A percentile compares a stretch with the other conserved stretches of the same genome.
These are phyloP conservation scores for Umbelopsis isabellina DNA, from an alignment of 192 early-diverging fungal species.

Conservation along the genomic window DNA sequence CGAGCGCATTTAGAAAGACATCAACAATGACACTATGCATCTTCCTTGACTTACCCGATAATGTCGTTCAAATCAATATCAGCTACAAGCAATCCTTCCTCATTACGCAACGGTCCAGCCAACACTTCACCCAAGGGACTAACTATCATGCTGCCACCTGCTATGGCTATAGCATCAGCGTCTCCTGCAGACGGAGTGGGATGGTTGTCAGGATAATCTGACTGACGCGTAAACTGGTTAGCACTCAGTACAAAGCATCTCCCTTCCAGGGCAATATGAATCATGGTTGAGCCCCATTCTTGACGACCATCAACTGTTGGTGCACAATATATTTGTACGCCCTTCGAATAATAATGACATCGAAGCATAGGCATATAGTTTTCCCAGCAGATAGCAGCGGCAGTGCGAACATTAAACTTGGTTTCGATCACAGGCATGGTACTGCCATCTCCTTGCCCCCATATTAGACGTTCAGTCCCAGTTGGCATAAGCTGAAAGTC, in stretches of 20 bases:
- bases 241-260: constrained; percentile 22
- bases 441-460: constrained; percentile 23
- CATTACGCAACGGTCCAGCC: constrained; percentile 20
- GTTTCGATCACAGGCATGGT: constrained; percentile 18
- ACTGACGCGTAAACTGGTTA: constrained; percentile 21
- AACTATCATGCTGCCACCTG: constrained; percentile 24
- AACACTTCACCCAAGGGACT: constrained; percentile 8
- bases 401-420: neutral
- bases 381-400: constrained; percentile 26
- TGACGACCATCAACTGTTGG: constrained; percentile 18
- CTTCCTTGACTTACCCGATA: neutral
- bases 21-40: neutral
- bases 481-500: constrained; percentile 19
- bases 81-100: constrained; percentile 19
- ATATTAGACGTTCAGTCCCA: constrained; percentile 14
- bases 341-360: constrained; percentile 6
- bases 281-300: constrained; percentile 20
- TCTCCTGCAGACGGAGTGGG: neutral
- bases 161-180: neutral
- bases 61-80: constrained; percentile 23
- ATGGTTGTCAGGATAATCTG: constrained; percentile 26
- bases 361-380: constrained; percentile 30
- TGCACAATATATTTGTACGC: constrained; percentile 23
- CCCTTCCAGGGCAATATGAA: constrained; percentile 23
- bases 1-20: neutral